These are phyloP conservation scores for Ascochyta pisi DNA, from an alignment of 2,329 filamentous ascomycete species.

Conservation along the genomic window DNA sequence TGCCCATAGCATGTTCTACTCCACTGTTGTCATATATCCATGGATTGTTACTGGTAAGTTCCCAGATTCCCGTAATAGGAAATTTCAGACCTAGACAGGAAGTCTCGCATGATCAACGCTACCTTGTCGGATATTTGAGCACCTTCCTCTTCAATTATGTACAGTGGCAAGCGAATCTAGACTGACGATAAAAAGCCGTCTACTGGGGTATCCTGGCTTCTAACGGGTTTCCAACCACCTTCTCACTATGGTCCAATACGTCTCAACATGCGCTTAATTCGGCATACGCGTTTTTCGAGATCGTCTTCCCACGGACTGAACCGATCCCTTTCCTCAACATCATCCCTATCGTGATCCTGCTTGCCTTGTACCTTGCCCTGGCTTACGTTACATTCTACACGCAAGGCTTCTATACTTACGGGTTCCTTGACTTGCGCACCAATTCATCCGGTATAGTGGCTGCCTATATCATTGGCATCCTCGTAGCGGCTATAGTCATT, in stretches of 20 bases:
- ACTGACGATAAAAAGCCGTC: constrained; percentile 44
- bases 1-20: constrained; percentile 52
- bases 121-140: background rate
- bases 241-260: constrained; percentile 64
- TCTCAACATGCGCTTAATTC: constrained; percentile 79
- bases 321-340: constrained; percentile 70
- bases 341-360: constrained; percentile 71
- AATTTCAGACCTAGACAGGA: background rate
- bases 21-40: constrained; percentile 52
- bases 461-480: constrained; percentile 65
- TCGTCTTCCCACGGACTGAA: constrained; percentile 70
- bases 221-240: constrained; percentile 43
- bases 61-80: background rate
- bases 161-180: background rate
- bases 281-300: constrained; percentile 76
- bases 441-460: constrained; percentile 64
- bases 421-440: constrained; percentile 69
- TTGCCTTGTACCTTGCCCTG: constrained; percentile 74
- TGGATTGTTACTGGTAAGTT: constrained; percentile 54
- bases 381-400: constrained; percentile 76
- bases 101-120: background rate
- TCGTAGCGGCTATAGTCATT: constrained; percentile 49
- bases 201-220: constrained; percentile 52
- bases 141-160: background rate
- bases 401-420: constrained; percentile 77